Base-by-base conservation (phyloP, 2,329 filamentous ascomycete species). In the Coleophoma eucalyptorum region DNA sequence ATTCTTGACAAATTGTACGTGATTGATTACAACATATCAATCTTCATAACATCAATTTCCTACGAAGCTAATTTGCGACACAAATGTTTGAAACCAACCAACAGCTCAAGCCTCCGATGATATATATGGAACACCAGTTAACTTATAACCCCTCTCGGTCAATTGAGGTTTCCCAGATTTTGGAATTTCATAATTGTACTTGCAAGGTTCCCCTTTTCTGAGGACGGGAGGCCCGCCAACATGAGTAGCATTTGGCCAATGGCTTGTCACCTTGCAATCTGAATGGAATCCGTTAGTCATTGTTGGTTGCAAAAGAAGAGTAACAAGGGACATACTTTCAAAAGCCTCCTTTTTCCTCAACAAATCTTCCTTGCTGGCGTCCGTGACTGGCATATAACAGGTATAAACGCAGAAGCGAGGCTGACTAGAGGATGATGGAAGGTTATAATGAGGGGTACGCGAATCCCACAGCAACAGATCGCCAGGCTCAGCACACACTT, bases 121-220 rank as follows among this genome's bases (percentile, higher is more conserved):
- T 10, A 41, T 41, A 16, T 76, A 77, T 12, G 73, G 72, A 51
- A 77, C 74, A 3, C 74, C 73, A 2, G 73, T 77, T 47, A 77
- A 57, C 56, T 68, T 73, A 56, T 69, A 73, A 1, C 67, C 69
- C 19, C 71, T 55, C 62, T 75, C 72, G 50, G 61, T 61, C 32
- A 76, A 55, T 19, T 62, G 50, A 0, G 70, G 67, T 52, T 72
- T 69, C 43, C 71, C 68, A 2, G 71, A 55, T 16, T 41, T 41
- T 1, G 73, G 72, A 55, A 64, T 59, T 12, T 64, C 59, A 15
- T 69, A 62, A 34, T 71, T 69, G 52, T 70, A 59, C 12, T 62
- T 59, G 47, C 67, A 62, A 4, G 62, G 50, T 61, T 66, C 4
- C 68, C 66, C 20, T 70, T 66, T 53, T 72, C 56, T 55, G 65